These are phyloP conservation scores for Acer yangbiense DNA, from an alignment of 345 rosid genomes.

Conservation along the genomic window DNA sequence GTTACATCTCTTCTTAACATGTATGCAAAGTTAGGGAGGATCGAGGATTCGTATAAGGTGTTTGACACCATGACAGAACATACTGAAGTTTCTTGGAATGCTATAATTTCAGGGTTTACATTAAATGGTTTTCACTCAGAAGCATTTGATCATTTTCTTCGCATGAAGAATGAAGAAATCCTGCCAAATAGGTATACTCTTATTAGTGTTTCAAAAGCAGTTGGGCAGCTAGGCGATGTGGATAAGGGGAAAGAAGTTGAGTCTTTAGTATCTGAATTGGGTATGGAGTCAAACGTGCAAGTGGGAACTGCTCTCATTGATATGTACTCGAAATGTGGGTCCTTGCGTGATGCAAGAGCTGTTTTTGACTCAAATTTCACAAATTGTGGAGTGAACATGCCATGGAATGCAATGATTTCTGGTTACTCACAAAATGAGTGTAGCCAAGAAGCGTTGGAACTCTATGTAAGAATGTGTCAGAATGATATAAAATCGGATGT, in stretches of 20 bases:
- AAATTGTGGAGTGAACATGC: constrained; percentile 26
- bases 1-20: constrained; percentile 45
- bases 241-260: constrained; percentile 36
- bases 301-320: constrained; percentile 53
- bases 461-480: constrained; percentile 39
- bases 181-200: constrained; percentile 33
- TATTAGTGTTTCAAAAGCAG: constrained; percentile 39
- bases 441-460: constrained; percentile 33
- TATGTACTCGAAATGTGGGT: constrained; percentile 47
- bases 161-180: constrained; percentile 32
- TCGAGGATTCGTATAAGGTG: constrained; percentile 35
- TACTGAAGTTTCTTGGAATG: constrained; percentile 48
- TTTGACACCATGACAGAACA: constrained; percentile 35
- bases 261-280: constrained; percentile 28
- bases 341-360: constrained; percentile 31
- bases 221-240: constrained; percentile 39
- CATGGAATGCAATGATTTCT: constrained; percentile 53
- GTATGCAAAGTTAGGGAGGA: constrained; percentile 46
- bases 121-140: constrained; percentile 37
- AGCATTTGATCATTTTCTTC: constrained; percentile 38
- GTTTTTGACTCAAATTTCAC: constrained; percentile 33
- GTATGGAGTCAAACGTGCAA: constrained; percentile 30
- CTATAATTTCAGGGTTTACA: constrained; percentile 46
- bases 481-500: constrained; percentile 30
- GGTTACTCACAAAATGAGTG: constrained; percentile 31